Evolutionary conservation across 2,329 filamentous ascomycete species (phyloP).

Genomic region (Hymenoscyphus scutula): DNA sequence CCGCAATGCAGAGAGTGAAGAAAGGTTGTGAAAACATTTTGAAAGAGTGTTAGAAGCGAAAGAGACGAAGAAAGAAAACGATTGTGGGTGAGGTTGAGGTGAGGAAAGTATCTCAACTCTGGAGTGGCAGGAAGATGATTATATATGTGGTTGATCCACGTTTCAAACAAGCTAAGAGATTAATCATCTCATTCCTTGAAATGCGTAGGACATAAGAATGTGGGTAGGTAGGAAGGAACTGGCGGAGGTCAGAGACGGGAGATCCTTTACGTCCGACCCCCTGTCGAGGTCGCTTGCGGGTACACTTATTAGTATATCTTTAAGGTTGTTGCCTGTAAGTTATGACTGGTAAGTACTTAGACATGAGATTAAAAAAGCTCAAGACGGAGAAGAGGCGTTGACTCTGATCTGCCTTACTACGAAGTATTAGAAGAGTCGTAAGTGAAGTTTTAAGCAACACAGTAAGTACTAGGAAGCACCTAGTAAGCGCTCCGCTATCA

Average conservation of each 20-base stretch:
- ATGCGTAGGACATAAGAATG: background rate
- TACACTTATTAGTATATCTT: too few species aligned
- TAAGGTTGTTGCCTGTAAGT: background rate
- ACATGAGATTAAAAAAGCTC: too few species aligned
- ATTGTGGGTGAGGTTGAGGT: background rate
- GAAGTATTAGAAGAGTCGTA: too few species aligned
- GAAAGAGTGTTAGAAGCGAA: background rate
- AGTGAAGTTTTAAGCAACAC: too few species aligned
- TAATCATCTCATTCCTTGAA: background rate
- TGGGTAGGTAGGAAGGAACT: background rate
- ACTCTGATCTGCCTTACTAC: too few species aligned
- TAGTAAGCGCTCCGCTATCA: too few species aligned
- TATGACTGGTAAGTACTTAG: too few species aligned
- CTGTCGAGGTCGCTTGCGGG: background rate
- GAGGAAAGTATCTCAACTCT: too few species aligned
- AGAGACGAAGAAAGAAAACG: background rate
- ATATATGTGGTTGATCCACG: background rate
- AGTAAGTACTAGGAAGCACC: too few species aligned
- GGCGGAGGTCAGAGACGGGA: background rate
- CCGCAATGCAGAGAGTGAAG: background rate
- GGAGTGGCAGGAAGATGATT: background rate
- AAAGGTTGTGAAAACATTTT: background rate
- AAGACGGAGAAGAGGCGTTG: too few species aligned
- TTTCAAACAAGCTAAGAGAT: background rate
- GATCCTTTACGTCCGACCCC: background rate